These are phyloP conservation scores for Hypomyces perniciosus DNA, from an alignment of 2,329 filamentous ascomycete genomes.

Conservation along the genomic window DNA sequence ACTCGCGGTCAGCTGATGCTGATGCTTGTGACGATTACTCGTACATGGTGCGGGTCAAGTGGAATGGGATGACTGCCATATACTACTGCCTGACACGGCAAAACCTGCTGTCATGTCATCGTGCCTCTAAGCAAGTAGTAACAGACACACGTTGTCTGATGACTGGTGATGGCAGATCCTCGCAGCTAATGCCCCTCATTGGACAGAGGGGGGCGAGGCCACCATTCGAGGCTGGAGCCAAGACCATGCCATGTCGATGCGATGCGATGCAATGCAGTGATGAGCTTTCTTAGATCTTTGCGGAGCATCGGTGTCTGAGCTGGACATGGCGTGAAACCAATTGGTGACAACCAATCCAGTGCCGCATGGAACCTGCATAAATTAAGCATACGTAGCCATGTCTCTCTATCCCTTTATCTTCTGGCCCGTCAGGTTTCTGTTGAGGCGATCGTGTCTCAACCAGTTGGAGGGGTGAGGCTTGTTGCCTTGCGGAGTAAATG, in stretches of 20 bases:
- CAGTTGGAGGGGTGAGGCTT: too few relatives aligned
- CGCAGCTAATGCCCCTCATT: neutral
- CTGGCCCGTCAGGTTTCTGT: neutral
- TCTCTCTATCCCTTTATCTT: conserved; percentile 8
- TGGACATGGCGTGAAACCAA: conserved; percentile 9
- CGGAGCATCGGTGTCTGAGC: neutral
- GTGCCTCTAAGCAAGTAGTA: neutral
- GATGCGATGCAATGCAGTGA: neutral
- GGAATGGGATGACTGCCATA: conserved; percentile 8
- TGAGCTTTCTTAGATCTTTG: neutral
- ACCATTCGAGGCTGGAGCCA: too few relatives aligned
- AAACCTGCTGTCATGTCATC: conserved; percentile 1
- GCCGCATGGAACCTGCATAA: conserved; percentile 1
- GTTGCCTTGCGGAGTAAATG: conserved; percentile 3
- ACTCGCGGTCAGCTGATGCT: too few relatives aligned
- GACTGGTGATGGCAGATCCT: conserved; percentile 12
- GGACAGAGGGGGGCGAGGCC: neutral
- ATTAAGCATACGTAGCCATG: conserved; percentile 12
- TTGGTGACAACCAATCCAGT: neutral
- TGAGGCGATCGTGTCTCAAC: conserved; percentile 9
- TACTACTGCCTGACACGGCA: conserved; percentile 7
- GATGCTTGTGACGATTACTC: too few relatives aligned
- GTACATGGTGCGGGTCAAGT: neutral
- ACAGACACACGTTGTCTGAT: conserved; percentile 12
- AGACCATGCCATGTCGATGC: too few relatives aligned